Evolutionary conservation across 257 asterid genomes (phyloP).

Genomic region (Nemophila menziesii): DNA sequence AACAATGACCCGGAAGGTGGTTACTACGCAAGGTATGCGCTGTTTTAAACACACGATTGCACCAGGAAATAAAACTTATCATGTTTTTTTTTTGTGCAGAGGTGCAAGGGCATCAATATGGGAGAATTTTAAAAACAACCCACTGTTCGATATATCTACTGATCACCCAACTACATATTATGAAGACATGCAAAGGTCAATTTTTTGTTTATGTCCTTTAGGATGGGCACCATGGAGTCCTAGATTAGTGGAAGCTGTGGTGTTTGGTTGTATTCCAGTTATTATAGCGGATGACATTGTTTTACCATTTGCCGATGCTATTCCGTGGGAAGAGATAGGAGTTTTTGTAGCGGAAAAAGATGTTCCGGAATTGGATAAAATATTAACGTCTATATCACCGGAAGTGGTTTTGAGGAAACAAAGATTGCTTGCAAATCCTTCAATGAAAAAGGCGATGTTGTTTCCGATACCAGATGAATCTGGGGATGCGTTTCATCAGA

Average conservation of each 20-base stretch:
- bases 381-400: constrained; percentile 61
- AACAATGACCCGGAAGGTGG: constrained; percentile 90
- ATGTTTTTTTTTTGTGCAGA: too few relatives aligned
- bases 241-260: constrained; percentile 80
- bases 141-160: constrained; percentile 69
- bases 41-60: too few relatives aligned
- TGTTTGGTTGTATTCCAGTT: constrained; percentile 87
- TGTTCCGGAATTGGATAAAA: constrained; percentile 67
- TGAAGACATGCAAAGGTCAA: constrained; percentile 85
- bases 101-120: constrained; percentile 93
- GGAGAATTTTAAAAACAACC: constrained; percentile 90
- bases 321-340: constrained; percentile 94
- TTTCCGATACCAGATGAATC: constrained; percentile 78
- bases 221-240: constrained; percentile 99
- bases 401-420: constrained; percentile 69
- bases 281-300: constrained; percentile 88
- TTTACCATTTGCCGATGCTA: constrained; percentile 86
- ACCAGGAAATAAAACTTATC: too few relatives aligned
- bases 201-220: constrained; percentile 82
- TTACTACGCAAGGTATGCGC: constrained; percentile 75
- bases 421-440: constrained; percentile 73
- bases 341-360: constrained; percentile 75
- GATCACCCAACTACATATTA: constrained; percentile 87
- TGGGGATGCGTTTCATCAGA: constrained; percentile 87
- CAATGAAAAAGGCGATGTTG: constrained; percentile 88